phyloP scores from a whole-genome alignment of 345 rosid species.

The Brassica incana region DNA sequence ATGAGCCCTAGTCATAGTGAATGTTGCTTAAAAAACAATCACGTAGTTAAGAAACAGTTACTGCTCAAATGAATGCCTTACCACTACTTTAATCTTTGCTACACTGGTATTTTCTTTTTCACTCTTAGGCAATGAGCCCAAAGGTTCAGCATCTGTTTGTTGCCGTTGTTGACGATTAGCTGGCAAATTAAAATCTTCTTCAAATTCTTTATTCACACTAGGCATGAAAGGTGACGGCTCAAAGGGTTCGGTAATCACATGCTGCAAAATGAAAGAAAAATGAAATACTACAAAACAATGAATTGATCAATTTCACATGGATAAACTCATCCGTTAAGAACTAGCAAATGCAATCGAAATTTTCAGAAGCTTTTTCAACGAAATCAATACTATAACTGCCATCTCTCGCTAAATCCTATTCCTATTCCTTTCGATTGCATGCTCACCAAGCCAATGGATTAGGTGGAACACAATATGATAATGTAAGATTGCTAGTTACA shows the following conservation, averaged over 20 bases:
- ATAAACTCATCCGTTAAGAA: not conserved
- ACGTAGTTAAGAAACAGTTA: conserved; percentile 11
- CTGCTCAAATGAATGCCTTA: conserved; percentile 44
- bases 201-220: conserved; percentile 61
- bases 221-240: conserved; percentile 91
- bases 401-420: conserved; percentile 5
- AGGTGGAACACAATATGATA: not conserved
- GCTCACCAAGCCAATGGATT: conserved; percentile 2
- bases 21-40: conserved; percentile 4
- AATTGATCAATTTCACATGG: not conserved
- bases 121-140: conserved; percentile 43
- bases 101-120: conserved; percentile 86
- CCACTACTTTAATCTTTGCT: conserved; percentile 99
- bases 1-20: conserved; percentile 5
- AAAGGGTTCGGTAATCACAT: conserved; percentile 85
- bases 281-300: conserved; percentile 23
- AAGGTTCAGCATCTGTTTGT: conserved; percentile 56
- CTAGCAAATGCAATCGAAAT: conserved; percentile 2
- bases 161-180: conserved; percentile 52
- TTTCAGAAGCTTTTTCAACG: not conserved
- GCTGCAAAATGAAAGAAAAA: conserved; percentile 51
- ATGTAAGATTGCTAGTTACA: not conserved
- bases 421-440: not conserved
- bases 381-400: not conserved
- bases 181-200: conserved; percentile 57